Conservation (phyloP, 345 rosid genomes). For the Microcos paniculata region DNA sequence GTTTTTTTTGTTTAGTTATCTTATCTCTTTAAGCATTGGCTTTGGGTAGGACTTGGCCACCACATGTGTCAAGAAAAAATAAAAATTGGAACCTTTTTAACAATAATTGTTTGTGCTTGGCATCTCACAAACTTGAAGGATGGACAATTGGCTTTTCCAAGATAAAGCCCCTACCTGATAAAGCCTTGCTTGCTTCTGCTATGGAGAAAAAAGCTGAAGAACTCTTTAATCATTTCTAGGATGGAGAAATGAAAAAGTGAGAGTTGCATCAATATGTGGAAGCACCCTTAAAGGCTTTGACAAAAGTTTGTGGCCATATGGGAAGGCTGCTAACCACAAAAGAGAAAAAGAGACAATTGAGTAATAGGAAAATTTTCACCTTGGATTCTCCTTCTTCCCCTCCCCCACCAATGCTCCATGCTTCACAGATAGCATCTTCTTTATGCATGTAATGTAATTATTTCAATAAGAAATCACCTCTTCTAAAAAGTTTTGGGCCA, state of each 20-base stretch:
- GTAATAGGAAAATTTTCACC: constrained; percentile 3
- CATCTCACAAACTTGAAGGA: constrained; percentile 15
- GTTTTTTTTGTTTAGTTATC: too few relatives aligned
- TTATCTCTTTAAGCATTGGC: neutral
- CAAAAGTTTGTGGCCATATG: constrained; percentile 12
- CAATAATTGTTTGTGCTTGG: neutral
- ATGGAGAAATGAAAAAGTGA: neutral
- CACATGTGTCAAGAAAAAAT: neutral
- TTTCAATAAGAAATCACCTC: neutral
- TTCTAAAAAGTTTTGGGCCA: constrained; percentile 2
- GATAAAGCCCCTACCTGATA: neutral
- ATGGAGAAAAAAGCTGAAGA: neutral
- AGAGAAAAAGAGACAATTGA: constrained; percentile 3
- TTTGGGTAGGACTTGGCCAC: neutral
- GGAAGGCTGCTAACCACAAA: neutral
- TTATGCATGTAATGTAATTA: neutral
- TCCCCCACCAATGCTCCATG: constrained; percentile 8
- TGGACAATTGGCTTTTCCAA: constrained; percentile 25
- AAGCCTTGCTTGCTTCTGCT: neutral
- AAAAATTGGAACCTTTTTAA: neutral
- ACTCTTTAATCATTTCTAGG: constrained; percentile 12
- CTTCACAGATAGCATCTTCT: constrained; percentile 9
- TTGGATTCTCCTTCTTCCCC: constrained; percentile 33
- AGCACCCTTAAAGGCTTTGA: constrained; percentile 18
- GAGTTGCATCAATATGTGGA: constrained; percentile 15